Percentiles rank a stretch among this genome's conserved stretches.
Conservation (phyloP, 164 flowering plant genomes). For the Vitis amurensis region DNA sequence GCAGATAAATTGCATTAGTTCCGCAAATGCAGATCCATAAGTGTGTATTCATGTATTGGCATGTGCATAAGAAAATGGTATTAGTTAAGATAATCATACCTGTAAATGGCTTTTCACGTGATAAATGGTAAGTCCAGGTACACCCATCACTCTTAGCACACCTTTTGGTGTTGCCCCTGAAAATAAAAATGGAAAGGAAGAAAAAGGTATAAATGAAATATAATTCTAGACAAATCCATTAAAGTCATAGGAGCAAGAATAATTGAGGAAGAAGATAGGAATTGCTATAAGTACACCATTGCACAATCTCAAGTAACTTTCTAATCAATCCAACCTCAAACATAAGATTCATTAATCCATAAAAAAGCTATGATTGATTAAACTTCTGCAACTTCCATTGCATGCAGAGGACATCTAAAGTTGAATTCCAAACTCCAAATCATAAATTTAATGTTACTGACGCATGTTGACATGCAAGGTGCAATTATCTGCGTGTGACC, state of each 20-base stretch:
- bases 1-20: background rate
- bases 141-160: constrained; percentile 74
- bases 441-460: too few relatives aligned
- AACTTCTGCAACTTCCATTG: too few relatives aligned
- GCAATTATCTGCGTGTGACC: too few relatives aligned
- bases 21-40: background rate
- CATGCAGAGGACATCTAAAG: too few relatives aligned
- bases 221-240: background rate
- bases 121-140: constrained; percentile 72
- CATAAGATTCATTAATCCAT: too few relatives aligned
- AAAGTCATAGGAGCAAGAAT: background rate
- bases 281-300: too few relatives aligned
- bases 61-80: background rate
- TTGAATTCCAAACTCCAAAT: too few relatives aligned
- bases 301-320: too few relatives aligned
- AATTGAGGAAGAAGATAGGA: background rate
- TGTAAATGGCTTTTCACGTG: constrained; percentile 80
- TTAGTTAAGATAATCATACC: constrained; percentile 28
- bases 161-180: constrained; percentile 82
- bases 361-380: too few relatives aligned
- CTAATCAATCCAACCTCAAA: too few relatives aligned
- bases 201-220: background rate
- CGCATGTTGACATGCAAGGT: too few relatives aligned
- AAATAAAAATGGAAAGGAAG: constrained; percentile 4
- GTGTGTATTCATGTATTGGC: background rate